A percentile compares a stretch with the other conserved stretches of the same genome.
phyloP scores from a whole-genome alignment of 1,284 basidiomycete species.

The Earliella scabrosa region DNA sequence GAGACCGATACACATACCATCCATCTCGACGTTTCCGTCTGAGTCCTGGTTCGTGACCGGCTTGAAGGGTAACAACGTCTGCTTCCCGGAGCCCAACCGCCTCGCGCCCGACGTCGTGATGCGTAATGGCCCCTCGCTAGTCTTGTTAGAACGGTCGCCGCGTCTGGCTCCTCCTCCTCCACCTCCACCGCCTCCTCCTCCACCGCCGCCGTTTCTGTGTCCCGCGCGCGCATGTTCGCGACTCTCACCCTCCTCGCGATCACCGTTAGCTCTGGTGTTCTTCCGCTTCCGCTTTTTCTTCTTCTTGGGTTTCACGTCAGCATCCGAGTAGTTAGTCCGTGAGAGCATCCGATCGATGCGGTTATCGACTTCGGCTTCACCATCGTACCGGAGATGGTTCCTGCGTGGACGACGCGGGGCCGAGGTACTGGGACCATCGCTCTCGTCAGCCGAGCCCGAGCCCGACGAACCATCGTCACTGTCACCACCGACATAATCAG shows the following conservation, averaged over 20 bases:
- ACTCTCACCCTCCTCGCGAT: not conserved
- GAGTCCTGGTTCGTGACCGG: conserved; percentile 2
- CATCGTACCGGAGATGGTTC: conserved; percentile 3
- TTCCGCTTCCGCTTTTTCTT: not conserved
- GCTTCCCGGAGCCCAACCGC: conserved; percentile 19
- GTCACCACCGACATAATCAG: not conserved
- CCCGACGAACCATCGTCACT: conserved; percentile 2
- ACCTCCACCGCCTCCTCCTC: not conserved
- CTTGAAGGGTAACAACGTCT: conserved; percentile 24
- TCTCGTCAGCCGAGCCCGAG: conserved; percentile 9
- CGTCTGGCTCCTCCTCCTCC: not conserved
- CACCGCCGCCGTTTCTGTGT: not conserved
- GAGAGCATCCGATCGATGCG: conserved; percentile 34
- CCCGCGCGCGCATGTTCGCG: not conserved
- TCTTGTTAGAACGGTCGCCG: not conserved
- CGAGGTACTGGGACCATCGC: conserved; percentile 1
- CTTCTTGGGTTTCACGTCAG: conserved; percentile 1
- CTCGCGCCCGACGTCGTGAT: conserved; percentile 18
- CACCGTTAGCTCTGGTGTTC: no score
- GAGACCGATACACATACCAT: not conserved
- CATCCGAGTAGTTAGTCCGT: conserved; percentile 19
- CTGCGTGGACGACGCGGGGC: not conserved
- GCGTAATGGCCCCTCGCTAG: not conserved
- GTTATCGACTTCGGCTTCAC: conserved; percentile 27
- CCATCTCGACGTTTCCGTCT: not conserved